Percentiles rank a stretch among this genome's conserved stretches.
Conservation (phyloP, 2,329 filamentous ascomycete genomes). For the Xylaria sp. region DNA sequence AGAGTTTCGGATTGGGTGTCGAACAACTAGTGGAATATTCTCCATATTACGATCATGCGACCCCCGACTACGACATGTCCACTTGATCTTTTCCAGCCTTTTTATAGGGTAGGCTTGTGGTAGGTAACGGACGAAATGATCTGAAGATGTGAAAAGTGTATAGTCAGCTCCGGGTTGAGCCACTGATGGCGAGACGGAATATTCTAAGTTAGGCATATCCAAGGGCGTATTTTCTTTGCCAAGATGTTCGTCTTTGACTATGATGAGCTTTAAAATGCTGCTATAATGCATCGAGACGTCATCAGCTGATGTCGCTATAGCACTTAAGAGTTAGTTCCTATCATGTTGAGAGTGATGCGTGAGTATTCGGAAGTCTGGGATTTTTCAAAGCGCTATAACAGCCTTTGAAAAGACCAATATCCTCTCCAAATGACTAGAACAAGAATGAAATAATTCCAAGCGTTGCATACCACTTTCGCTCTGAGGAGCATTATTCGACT, state of each 20-base stretch:
- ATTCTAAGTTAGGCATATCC: slow-evolving; percentile 19
- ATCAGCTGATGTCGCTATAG: slow-evolving; percentile 14
- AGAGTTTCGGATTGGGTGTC: slow-evolving; percentile 27
- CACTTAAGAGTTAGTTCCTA: not conserved
- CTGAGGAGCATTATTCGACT: slow-evolving; percentile 1
- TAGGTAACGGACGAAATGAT: slow-evolving; percentile 29
- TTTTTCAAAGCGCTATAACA: not conserved
- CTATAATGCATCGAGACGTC: slow-evolving; percentile 17
- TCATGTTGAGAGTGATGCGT: not conserved
- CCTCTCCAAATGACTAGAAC: not conserved
- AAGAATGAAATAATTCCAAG: too few relatives aligned
- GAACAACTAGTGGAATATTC: slow-evolving; percentile 26
- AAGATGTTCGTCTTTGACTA: not conserved
- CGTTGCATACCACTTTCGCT: slow-evolving; percentile 8
- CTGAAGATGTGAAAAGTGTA: slow-evolving; percentile 30
- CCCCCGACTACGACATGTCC: slow-evolving; percentile 14
- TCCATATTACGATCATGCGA: slow-evolving; percentile 2
- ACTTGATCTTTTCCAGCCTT: slow-evolving; percentile 33
- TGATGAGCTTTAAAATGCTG: slow-evolving; percentile 7
- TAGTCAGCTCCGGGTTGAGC: slow-evolving; percentile 4
- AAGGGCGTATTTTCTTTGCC: slow-evolving; percentile 3
- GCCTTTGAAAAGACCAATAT: not conserved
- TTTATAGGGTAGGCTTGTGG: slow-evolving; percentile 29
- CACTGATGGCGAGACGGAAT: slow-evolving; percentile 15
- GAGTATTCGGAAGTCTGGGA: not conserved